phyloP scores from a whole-genome alignment of 148 eudicot genomes.

The Hydrangea macrophylla region DNA sequence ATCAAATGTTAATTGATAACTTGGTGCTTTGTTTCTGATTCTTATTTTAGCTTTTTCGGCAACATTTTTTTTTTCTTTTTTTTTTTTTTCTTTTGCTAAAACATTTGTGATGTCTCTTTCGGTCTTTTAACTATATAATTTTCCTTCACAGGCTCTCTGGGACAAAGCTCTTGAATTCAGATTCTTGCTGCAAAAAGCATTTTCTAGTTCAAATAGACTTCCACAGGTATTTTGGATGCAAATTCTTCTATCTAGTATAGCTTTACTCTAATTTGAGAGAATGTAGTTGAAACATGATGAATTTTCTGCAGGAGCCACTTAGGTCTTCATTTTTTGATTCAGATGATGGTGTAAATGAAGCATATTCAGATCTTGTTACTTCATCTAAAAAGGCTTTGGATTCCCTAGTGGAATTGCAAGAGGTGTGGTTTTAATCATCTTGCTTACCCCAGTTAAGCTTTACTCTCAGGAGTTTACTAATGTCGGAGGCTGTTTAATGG shows the following conservation, averaged over 20 bases:
- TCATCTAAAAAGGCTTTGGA: conserved; percentile 68
- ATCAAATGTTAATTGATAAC: neutral
- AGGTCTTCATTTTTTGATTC: conserved; percentile 64
- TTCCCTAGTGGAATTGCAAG: conserved; percentile 69
- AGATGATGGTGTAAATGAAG: conserved; percentile 44
- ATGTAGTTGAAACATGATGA: conserved; percentile 13
- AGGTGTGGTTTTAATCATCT: conserved; percentile 38
- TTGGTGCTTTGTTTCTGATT: neutral
- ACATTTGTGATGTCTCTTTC: neutral
- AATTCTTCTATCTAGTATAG: neutral
- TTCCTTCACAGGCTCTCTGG: conserved; percentile 68
- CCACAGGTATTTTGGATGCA: conserved; percentile 65
- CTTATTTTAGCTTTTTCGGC: neutral
- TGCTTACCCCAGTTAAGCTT: neutral
- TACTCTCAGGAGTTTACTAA: neutral
- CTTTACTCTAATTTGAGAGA: neutral
- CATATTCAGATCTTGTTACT: conserved; percentile 61
- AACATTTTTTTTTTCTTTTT: neutral
- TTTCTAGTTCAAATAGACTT: conserved; percentile 62
- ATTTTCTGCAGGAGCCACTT: conserved; percentile 64
- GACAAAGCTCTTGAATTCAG: conserved; percentile 88
- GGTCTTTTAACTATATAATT: neutral
- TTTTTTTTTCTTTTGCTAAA: neutral
- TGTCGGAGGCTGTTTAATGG: conserved; percentile 1
- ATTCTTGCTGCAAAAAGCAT: conserved; percentile 74